Evolutionary conservation across 169 alveolate genomes (phyloP).

Genomic region (Plasmodium gallinaceum): DNA sequence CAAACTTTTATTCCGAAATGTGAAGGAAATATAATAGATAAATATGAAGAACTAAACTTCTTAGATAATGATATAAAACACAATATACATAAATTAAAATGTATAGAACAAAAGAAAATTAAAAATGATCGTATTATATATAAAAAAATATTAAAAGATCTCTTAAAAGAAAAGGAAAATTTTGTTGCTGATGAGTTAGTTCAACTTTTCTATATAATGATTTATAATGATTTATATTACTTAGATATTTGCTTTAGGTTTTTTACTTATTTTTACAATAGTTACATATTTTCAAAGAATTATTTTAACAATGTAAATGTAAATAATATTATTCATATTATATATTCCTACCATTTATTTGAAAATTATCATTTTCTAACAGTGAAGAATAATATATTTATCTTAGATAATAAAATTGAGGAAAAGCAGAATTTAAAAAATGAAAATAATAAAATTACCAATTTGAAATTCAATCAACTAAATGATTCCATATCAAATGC

Average conservation of each 20-base stretch:
- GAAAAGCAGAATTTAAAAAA: neutral
- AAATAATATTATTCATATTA: slow-evolving; percentile 60
- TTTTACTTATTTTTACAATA: slow-evolving; percentile 62
- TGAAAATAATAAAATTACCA: neutral
- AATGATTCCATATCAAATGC: neutral
- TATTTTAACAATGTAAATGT: slow-evolving; percentile 63
- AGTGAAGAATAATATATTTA: neutral
- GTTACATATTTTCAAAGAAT: slow-evolving; percentile 32
- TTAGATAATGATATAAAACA: slow-evolving; percentile 59
- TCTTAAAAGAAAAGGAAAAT: slow-evolving; percentile 55
- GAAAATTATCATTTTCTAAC: slow-evolving; percentile 45
- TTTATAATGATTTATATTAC: slow-evolving; percentile 74
- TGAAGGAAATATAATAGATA: slow-evolving; percentile 2
- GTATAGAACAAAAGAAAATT: slow-evolving; percentile 74
- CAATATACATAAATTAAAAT: slow-evolving; percentile 62
- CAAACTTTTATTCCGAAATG: slow-evolving; percentile 31
- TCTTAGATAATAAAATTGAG: neutral
- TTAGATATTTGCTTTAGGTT: slow-evolving; percentile 57
- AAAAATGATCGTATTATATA: slow-evolving; percentile 71
- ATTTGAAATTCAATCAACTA: neutral
- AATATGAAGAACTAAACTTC: slow-evolving; percentile 35
- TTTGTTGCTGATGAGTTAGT: slow-evolving; percentile 58
- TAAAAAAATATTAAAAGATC: slow-evolving; percentile 71
- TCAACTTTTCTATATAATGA: slow-evolving; percentile 47
- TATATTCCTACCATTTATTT: slow-evolving; percentile 47